Conservation (phyloP, 352 stramenopile genomes). For the Nothophytophthora sp. region DNA sequence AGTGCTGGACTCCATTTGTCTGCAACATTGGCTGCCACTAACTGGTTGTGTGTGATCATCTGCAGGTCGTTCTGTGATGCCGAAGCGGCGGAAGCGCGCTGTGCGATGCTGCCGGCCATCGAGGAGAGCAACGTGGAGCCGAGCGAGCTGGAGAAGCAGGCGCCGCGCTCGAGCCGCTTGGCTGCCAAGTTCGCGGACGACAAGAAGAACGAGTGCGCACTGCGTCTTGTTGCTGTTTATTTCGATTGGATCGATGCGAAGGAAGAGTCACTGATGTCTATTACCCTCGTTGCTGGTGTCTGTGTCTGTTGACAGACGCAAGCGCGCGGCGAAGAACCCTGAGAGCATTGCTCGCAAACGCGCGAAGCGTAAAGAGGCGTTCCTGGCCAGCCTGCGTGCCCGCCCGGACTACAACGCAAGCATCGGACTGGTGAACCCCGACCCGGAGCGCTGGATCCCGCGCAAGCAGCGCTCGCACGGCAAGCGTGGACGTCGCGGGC, state of each 20-base stretch:
- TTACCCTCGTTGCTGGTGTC: background rate
- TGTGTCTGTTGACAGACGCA: conserved; percentile 37
- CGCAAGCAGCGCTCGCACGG: conserved; percentile 82
- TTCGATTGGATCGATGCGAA: too few species aligned
- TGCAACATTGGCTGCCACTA: conserved; percentile 11
- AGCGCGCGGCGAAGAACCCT: conserved; percentile 71
- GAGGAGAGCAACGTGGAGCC: conserved; percentile 57
- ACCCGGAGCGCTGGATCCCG: conserved; percentile 86
- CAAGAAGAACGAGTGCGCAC: conserved; percentile 82
- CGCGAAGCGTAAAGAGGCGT: conserved; percentile 62
- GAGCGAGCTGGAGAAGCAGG: conserved; percentile 65
- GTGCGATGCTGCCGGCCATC: conserved; percentile 60
- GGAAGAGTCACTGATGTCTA: background rate
- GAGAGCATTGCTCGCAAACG: conserved; percentile 76
- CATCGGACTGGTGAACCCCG: conserved; percentile 74
- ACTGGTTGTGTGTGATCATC: background rate
- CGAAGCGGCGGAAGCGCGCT: conserved; percentile 60
- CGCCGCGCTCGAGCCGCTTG: conserved; percentile 58
- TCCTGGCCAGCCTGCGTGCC: conserved; percentile 59
- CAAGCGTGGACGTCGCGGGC: conserved; percentile 71
- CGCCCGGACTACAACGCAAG: conserved; percentile 76
- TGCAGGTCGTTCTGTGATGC: conserved; percentile 75
- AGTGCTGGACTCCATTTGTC: background rate
- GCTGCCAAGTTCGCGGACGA: conserved; percentile 63
- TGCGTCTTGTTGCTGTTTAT: too few species aligned